Base-by-base conservation (phyloP, 2,329 filamentous ascomycete species). In the Penicillium oxalicum region DNA sequence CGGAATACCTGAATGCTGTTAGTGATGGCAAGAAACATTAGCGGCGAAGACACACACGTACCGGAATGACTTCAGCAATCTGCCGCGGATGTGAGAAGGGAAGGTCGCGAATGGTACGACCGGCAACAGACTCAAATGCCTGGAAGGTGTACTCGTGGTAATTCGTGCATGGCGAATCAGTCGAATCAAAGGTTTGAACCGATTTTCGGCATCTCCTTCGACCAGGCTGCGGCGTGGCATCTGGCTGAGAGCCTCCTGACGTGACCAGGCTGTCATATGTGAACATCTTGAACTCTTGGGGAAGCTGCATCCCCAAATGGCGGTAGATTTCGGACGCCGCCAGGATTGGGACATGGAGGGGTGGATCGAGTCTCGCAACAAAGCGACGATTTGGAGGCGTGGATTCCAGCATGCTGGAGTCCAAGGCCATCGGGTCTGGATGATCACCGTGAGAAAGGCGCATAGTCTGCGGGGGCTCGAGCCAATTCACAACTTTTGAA, bases 71-170 rank as follows among this genome's bases (percentile, higher is more conserved):
- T 42, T 71, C 68, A 28, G 70, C 66, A 36, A 74, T 57, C 56
- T 75, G 72, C 34, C 70, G 68, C 12, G 72, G 72, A 57, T 75
- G 72, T 9, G 66, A 70, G 44, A 75, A 74, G 3, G 68, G 69
- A 24, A 75, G 59, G 24, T 73, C 68, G 45, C 59, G 65, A 34
- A 74, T 63, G 12, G 66, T 70, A 33, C 67, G 65, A 25, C 70
- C 69, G 12, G 68, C 62, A 36, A 68, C 64, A 34, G 68, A 63
- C 46, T 72, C 70, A 48, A 72, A 70, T 0, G 68, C 59, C 40
- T 74, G 69, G 44, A 75, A 71, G 1, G 65, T 69, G 50, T 73
- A 74, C 45, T 63, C 66, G 47, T 74, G 71, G n/a, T 60, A 57
- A 44, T 68, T 66, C 24, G 56, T 58, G 26, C 54, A 59, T 13